Evolutionary conservation across 371 early-diverging fungal species (phyloP), one percentile per base, ranked within the genome.

Genomic region (Mortierella sp.): DNA sequence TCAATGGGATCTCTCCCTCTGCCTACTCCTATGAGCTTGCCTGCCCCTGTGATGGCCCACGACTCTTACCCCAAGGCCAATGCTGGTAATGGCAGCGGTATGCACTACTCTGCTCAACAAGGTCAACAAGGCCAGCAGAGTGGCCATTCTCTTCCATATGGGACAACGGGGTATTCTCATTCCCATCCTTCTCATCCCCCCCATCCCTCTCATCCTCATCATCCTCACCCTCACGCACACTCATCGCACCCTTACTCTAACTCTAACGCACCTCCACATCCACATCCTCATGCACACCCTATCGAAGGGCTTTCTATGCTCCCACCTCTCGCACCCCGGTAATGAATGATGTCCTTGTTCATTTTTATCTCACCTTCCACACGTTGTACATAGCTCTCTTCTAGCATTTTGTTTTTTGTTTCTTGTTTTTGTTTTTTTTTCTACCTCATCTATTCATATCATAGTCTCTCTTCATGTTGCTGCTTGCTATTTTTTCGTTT

Each of bases 1-100:
- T 50, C 50, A 8, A 73, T 75, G 65, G 65, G 54, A 8, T 45
- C 78, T 21, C 72, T 84, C 6, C 63, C 84, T 44, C 44, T 78
- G 31, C 84, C 84, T 11, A 63, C 81, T 3, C 81, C 84, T 3
- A 81, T 84, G 81, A 84, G 77, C 34, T 70, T 84, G 16, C 81
- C 79, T 48, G 81, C 76, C 0, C 81, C 81, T 28, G 78, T 79
- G 57, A 70, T 72, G 52, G 72, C 71, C 19, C 76, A 80, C 31
- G 81, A 81, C 73, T 68, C 77, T n/a, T 73, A 58, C 65, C 44
- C 57, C 28, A 76, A 79, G 58, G 16, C 34, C 75, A 83, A 55
- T 55, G 75, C 42, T 79, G 63, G 26, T 73, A 60, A 13, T 72
- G 70, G 60, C 47, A 70, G 34, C 21, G 34, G 47, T n/a, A 54